Base-by-base conservation (phyloP, 345 rosid species). In the Hibiscus mutabilis region DNA sequence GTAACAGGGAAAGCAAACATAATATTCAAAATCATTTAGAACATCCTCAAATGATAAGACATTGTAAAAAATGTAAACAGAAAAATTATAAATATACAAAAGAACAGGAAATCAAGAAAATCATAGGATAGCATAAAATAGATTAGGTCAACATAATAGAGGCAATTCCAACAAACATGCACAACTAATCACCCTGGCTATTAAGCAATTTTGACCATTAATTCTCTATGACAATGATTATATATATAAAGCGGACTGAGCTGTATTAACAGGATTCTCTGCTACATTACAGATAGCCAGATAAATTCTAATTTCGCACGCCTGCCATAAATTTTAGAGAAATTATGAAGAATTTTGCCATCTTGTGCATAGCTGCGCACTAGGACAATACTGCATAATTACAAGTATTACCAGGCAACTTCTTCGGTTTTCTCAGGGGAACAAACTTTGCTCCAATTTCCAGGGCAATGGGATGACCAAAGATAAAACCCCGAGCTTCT, bases 401-500 rank as follows among this genome's bases (percentile, higher is more conserved):
- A 66, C 7, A 9, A 73, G 61, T 59, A 29, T 35, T 84, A 95
- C 99, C 97, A 37, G 99, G 99, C 73, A 95, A 53, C 75, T 95
- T 95, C 82, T 77, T 86, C 24, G 98, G 99, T 82, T 95, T 95
- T 31, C 99, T 87, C 64, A 95, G 66, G 40, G 98, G 98, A 77
- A 95, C 94, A 52, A 95, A 95, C 81, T 95, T 95, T 11, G 99
- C 99, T 75, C 98, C 98, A 57, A 92, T 95, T 6, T 97, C 99
- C 83, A 95, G 77, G 9, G 99, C 99, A 29, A 92, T 92, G 35
- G 99, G 90, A 78, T 97, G 94, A 59, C 98, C 99, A 35, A 95
- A 95, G 22, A 95, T 79, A 73, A 95, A 95, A 46, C 99, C 99
- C 4, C 99, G 86, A 53, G 99, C 98, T 77, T 95, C 99, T 67